phyloP scores from a whole-genome alignment of 805 yeast species.

The Kodamaea nitidulidarum region DNA sequence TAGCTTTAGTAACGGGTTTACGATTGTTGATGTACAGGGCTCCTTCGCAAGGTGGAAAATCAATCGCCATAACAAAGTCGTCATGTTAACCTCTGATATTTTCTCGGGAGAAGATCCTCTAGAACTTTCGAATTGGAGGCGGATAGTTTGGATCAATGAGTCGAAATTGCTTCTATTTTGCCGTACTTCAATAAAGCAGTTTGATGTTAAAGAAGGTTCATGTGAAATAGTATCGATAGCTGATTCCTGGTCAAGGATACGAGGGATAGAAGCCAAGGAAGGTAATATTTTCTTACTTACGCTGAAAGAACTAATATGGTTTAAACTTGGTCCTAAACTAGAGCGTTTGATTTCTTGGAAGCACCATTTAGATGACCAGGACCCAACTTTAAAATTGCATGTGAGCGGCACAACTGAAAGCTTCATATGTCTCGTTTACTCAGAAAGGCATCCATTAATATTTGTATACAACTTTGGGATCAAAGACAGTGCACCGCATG shows the following conservation, averaged over 20 bases:
- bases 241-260: constrained; percentile 49
- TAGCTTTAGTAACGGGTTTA: constrained; percentile 35
- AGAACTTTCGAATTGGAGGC: constrained; percentile 56
- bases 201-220: constrained; percentile 21
- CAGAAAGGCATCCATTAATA: constrained; percentile 27
- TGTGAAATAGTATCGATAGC: constrained; percentile 41
- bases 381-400: constrained; percentile 41
- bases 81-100: not conserved
- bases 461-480: constrained; percentile 33
- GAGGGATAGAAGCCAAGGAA: constrained; percentile 37
- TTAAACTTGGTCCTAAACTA: constrained; percentile 34
- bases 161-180: constrained; percentile 29
- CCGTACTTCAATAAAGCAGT: constrained; percentile 40
- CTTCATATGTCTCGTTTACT: constrained; percentile 25
- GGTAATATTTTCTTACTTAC: constrained; percentile 54
- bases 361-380: constrained; percentile 55
- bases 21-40: constrained; percentile 47
- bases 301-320: constrained; percentile 59
- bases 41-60: constrained; percentile 43
- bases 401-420: constrained; percentile 19
- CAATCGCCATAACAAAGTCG: not conserved
- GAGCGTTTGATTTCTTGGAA: constrained; percentile 64
- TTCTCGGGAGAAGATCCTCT: constrained; percentile 18
- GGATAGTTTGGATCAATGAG: constrained; percentile 43
- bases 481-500: constrained; percentile 30